Base-by-base conservation (phyloP, 495 filamentous ascomycete species). In the Xeromyces bisporus region DNA sequence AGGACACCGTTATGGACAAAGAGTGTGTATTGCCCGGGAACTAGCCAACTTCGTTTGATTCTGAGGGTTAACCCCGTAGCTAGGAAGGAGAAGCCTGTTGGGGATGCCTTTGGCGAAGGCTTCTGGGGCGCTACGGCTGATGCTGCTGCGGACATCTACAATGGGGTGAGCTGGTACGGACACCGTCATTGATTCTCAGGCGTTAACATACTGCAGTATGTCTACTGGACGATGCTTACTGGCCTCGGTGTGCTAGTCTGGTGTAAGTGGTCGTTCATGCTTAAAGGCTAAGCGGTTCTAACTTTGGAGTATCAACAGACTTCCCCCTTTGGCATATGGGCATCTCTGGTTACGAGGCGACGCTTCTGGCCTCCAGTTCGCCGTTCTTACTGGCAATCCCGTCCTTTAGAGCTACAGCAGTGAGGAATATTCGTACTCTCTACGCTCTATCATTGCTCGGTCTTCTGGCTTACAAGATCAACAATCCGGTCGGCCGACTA, bases 241-340 rank as follows among this genome's bases (percentile, higher is more conserved):
- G 78, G 81, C 31, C 63, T 99, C 31, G 83, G 80, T 23, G 62
- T 96, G 17, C 64, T 77, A 21, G 75, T 96, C 15, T 99, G 91
- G 91, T 99, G 80, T 87, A 71, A 69, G 80, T 62, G 23, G n/a
- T 26, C 23, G 6, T 11, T 16, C 10, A 38, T 1, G 11, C 9
- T 53, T 29, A 4, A 1, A 18, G 23, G 18, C 8, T 14, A 3
- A 3, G 18, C 18, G 8, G 13, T 35, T 23, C 20, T 34, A n/a
- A n/a, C n/a, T n/a, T n/a, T 48, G 48, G 25, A 58, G 44, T 9
- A 16, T 35, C 31, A 1, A 26, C 38, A 85, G 80, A 92, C 49
- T 99, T 99, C 47, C 89, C 89, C 10, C 69, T 99, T n/a, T 99
- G 91, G 91, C 73, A 94, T 51, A 96, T 99, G 91, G 91, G 91